phyloP scores from a whole-genome alignment of 2,329 filamentous ascomycete species.

The Pseudogymnoascus sp. region DNA sequence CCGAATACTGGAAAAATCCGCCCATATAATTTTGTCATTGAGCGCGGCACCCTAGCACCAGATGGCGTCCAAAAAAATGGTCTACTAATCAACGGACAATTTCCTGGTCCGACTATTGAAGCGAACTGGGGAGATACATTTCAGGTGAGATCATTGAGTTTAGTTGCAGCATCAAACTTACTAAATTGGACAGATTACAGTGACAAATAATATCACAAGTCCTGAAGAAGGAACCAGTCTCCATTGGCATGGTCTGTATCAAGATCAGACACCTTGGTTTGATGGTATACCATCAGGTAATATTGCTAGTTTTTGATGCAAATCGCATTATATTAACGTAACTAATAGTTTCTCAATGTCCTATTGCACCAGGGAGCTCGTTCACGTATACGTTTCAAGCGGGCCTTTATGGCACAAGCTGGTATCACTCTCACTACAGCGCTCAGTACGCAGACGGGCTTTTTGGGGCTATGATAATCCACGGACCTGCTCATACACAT shows the following conservation, averaged over 20 bases:
- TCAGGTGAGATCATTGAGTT: background rate
- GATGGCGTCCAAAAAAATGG: conserved; percentile 25
- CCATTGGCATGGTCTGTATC: conserved; percentile 38
- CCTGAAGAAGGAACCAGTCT: conserved; percentile 37
- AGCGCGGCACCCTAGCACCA: conserved; percentile 13
- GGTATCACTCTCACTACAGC: conserved; percentile 54
- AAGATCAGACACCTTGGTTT: background rate
- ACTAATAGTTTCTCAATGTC: conserved; percentile 47
- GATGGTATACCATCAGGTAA: background rate
- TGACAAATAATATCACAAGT: conserved; percentile 30
- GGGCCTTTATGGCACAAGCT: conserved; percentile 38
- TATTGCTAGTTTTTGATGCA: background rate
- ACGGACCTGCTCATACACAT: conserved; percentile 47
- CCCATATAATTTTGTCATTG: background rate
- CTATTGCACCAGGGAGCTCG: conserved; percentile 42
- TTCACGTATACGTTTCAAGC: conserved; percentile 26
- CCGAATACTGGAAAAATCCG: background rate
- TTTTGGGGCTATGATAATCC: conserved; percentile 51
- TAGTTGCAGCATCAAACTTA: background rate
- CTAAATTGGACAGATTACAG: conserved; percentile 16
- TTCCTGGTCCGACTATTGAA: conserved; percentile 30
- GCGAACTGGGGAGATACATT: conserved; percentile 31
- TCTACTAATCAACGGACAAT: conserved; percentile 29
- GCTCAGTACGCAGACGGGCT: conserved; percentile 40
- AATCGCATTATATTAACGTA: background rate